Base-by-base conservation (phyloP, 164 flowering plant genomes). In the Stephania yunnanensis region DNA sequence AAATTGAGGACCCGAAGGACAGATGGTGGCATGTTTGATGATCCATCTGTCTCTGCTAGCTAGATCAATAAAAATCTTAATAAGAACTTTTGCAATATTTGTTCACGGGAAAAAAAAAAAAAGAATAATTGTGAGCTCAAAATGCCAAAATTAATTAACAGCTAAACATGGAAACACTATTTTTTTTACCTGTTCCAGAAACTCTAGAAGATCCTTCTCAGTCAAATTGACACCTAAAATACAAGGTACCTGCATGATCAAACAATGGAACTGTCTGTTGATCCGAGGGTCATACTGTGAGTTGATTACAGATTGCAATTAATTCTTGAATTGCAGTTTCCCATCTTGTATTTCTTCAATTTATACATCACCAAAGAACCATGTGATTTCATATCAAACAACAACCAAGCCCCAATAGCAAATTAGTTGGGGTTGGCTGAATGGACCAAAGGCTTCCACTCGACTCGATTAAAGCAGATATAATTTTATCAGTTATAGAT, bases 21-120 rank as follows among this genome's bases (percentile, higher is more conserved):
- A 63, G 98, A 81, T 68, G 97, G 95, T 45, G 99, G 99, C 52
- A 90, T 85, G 30, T 86, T 86, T 73, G 98, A 89, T 75, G 98
- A 90, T 76, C 99, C 99, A 78, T 92, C 98, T 19, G 99, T 94
- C 68, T 92, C 99, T 75, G 87, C 87, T 80, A 96, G 98, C 99
- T 96, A 70, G 42, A 80, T 75, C 46, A 42, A 12, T 71, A 61
- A 29, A 78, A 74, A 75, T 50, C 7, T 50, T 44, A 65, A 71
- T 76, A n/a, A 81, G 77, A 52, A 68, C 42, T 36, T 10, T 10
- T 71, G 79, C 30, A 0, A 63, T 13, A 42, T 36, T 36, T 46
- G 42, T 4, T 36, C 4, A 36, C 4, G 42, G 29, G 29, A 12
- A 11, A 15, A 69, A 36, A 66, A 36, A 15, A 42, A 75, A 12